Base-by-base conservation (phyloP, 2,329 filamentous ascomycete genomes). In the Aspergillus aculeatinus region DNA sequence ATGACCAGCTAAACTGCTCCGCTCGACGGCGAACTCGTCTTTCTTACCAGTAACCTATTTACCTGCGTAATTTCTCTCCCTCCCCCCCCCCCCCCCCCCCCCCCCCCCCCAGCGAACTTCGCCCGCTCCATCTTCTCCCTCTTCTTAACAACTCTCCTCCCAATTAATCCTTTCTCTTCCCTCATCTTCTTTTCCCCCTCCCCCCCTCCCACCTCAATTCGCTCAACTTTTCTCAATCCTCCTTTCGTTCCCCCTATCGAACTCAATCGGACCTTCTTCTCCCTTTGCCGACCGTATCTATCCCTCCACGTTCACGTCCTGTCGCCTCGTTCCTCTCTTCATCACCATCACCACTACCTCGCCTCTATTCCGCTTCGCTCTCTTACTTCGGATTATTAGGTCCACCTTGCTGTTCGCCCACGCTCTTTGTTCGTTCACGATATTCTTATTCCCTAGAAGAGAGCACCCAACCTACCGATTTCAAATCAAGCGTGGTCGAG, bases 401-500 rank as follows among this genome's bases (percentile, higher is more conserved):
- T 21, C 25, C 11, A n/a, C 21, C 16, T 33, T 31, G 42, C 14
- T 55, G 55, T 49, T 49, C 48, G 48, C 39, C 53, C 47, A 49
- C 48, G 42, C 27, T 48, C 58, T 29, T 48, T 19, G 48, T 59
- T 21, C 5, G 39, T 44, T 39, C 49, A 42, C 39, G 31, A 29
- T n/a, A n/a, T 44, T 19, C 25, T 33, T 25, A 33, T 1, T 51
- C 50, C 21, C 25, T 47, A 48, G 21, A n/a, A 14, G 29, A 53
- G 25, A 44, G 21, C 39, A 35, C 51, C 33, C 25, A 48, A 55
- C 27, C 23, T 48, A 25, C 21, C 25, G 21, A 23, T 42, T 60
- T 50, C 48, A 33, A 58, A 47, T 60, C 44, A 35, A 61, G 62
- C 65, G 67, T 70, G 67, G 68, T 67, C 65, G 64, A 70, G 64